Evolutionary conservation across 257 asterid species (phyloP).

Genomic region (Scutellaria galericulata): DNA sequence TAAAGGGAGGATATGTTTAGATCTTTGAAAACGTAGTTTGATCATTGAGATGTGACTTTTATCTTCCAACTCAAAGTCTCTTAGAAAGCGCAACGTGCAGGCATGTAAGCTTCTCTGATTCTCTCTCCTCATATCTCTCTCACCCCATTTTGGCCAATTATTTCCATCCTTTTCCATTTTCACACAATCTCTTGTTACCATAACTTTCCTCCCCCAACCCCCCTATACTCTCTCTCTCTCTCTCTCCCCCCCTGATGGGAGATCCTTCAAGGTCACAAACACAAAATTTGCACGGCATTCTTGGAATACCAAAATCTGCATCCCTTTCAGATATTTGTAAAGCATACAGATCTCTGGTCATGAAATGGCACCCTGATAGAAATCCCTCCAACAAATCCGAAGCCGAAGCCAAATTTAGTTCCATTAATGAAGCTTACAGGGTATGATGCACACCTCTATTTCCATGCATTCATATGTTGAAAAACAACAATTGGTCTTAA

Average conservation of each 20-base stretch:
- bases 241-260: conserved; percentile 56
- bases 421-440: conserved; percentile 88
- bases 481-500: too few relatives aligned
- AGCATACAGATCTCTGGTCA: conserved; percentile 72
- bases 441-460: conserved; percentile 37
- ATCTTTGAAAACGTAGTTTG: too few relatives aligned
- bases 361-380: conserved; percentile 87
- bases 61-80: neutral
- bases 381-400: conserved; percentile 65
- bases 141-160: conserved; percentile 18
- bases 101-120: conserved; percentile 28
- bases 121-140: too few relatives aligned
- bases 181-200: conserved; percentile 13
- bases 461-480: neutral
- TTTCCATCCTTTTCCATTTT: conserved; percentile 17
- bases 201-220: conserved; percentile 16
- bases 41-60: neutral
- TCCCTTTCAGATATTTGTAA: conserved; percentile 72
- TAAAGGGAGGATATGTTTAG: too few relatives aligned
- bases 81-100: conserved; percentile 34
- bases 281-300: conserved; percentile 56
- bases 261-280: conserved; percentile 52
- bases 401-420: conserved; percentile 62
- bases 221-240: conserved; percentile 16
- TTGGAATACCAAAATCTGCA: conserved; percentile 74